These are phyloP conservation scores for Colletotrichum sp. DNA, from an alignment of 2,329 filamentous ascomycete species.

Conservation along the genomic window DNA sequence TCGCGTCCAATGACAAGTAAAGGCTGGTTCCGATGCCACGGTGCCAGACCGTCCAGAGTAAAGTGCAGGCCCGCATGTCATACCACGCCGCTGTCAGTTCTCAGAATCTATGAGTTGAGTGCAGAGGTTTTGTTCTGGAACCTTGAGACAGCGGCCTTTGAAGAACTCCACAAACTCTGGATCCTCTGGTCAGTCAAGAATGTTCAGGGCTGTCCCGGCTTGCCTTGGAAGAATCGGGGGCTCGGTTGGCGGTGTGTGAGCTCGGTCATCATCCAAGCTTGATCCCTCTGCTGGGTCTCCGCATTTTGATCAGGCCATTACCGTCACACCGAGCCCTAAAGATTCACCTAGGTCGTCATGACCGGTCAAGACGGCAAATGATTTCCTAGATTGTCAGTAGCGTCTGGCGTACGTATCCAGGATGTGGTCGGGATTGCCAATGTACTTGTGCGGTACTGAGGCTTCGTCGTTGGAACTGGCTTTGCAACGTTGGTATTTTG, in stretches of 20 bases:
- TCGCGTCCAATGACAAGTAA: background rate
- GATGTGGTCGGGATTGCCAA: background rate
- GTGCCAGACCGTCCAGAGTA: background rate
- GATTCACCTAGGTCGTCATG: background rate
- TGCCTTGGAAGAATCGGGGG: background rate
- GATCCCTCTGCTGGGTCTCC: background rate
- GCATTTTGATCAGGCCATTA: background rate
- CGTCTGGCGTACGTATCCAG: background rate
- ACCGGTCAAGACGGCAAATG: background rate
- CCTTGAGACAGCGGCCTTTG: background rate
- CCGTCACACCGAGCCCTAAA: background rate
- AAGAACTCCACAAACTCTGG: background rate
- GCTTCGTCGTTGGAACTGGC: background rate
- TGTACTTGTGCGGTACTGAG: background rate
- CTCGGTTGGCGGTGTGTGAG: background rate
- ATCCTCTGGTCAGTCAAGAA: background rate
- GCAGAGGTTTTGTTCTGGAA: background rate
- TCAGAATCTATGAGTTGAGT: background rate
- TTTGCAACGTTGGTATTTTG: background rate
- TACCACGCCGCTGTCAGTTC: constrained; percentile 6
- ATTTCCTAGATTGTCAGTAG: background rate
- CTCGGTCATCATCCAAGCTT: background rate
- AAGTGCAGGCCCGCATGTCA: background rate
- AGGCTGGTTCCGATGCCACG: background rate
- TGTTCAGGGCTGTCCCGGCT: background rate